Base-by-base conservation (phyloP, 2,329 filamentous ascomycete species). In the Onygenales sp. region DNA sequence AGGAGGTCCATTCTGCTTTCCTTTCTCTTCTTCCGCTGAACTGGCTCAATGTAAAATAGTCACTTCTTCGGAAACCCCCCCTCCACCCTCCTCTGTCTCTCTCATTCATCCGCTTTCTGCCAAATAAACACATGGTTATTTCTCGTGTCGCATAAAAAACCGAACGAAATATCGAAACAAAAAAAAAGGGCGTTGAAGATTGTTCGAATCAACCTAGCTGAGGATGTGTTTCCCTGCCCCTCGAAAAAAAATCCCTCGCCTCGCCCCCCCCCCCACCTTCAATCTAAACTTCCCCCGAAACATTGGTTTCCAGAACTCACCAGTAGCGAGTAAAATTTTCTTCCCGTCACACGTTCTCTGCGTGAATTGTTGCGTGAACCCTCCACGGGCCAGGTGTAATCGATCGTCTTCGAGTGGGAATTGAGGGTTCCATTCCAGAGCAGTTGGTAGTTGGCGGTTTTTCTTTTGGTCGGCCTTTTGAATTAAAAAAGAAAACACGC, bases 241-340 rank as follows among this genome's bases (percentile, higher is more conserved):
- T 41, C 14, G 10, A 11, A 11, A 41, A 41, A 14, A 36, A 36
- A 51, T 36, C n/a, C n/a, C 46, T 38, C 39, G 11, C 32, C 42
- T 31, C 33, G 27, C 14, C 46, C 5, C 13, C 55, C 54, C 56
- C 55, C 55, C 52, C 46, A 57, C 56, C 56, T 58, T 58, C 55
- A 59, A 54, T 46, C 56, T 61, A 58, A 50, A 54, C 59, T 55
- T 56, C 60, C 51, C 60, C 58, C 60, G 57, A 57, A 27, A 27
- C 21, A 27, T 27, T 27, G 21, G 21, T 27, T 27, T 27, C 21
- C 21, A 27, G 21, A 27, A 63, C 60, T 64, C 62, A 64, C 61
- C 62, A 59, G 58, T 55, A 52, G 46, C 57, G 55, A 55, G 52
- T 38, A 50, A 46, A 46, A 33, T n/a, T 43, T n/a, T 17, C 39